These are phyloP conservation scores for Aspergillus latus DNA, from an alignment of 2,329 filamentous ascomycete species.

Conservation along the genomic window DNA sequence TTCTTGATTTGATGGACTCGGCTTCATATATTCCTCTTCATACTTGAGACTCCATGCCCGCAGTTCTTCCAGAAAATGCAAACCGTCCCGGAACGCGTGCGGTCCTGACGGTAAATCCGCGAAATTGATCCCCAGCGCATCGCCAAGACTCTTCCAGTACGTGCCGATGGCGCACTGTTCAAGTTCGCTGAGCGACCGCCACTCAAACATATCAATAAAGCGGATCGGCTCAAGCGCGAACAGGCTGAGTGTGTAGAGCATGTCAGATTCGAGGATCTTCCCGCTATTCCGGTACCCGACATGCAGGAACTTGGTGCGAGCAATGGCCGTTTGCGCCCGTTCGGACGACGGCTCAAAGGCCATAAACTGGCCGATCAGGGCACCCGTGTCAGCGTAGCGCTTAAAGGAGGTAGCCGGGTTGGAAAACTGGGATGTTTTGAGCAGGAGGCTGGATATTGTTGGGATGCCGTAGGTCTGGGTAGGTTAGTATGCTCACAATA, in stretches of 20 bases:
- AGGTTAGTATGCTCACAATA: neutral
- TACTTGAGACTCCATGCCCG: conserved; percentile 55
- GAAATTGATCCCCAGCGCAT: conserved; percentile 65
- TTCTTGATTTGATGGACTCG: conserved; percentile 48
- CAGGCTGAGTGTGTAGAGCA: conserved; percentile 64
- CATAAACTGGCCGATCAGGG: conserved; percentile 52
- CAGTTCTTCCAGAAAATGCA: conserved; percentile 54
- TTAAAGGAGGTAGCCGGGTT: conserved; percentile 49
- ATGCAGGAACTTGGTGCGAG: conserved; percentile 66
- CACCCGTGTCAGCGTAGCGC: conserved; percentile 53
- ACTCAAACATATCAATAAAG: conserved; percentile 67
- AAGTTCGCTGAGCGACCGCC: conserved; percentile 65
- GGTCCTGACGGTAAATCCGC: conserved; percentile 41
- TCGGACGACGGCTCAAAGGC: conserved; percentile 45
- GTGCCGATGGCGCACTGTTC: conserved; percentile 66
- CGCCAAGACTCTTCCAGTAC: conserved; percentile 70
- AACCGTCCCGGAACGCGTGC: conserved; percentile 48
- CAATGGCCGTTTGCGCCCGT: conserved; percentile 53
- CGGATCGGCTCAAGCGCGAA: conserved; percentile 65
- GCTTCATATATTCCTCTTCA: conserved; percentile 60
- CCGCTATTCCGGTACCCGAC: conserved; percentile 55
- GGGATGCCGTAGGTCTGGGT: conserved; percentile 57
- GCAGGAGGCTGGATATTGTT: conserved; percentile 52
- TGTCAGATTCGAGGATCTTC: conserved; percentile 61
- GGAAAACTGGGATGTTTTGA: conserved; percentile 51